Base-by-base conservation (phyloP, 2,329 filamentous ascomycete genomes). In the Paecilomyces niveus region DNA sequence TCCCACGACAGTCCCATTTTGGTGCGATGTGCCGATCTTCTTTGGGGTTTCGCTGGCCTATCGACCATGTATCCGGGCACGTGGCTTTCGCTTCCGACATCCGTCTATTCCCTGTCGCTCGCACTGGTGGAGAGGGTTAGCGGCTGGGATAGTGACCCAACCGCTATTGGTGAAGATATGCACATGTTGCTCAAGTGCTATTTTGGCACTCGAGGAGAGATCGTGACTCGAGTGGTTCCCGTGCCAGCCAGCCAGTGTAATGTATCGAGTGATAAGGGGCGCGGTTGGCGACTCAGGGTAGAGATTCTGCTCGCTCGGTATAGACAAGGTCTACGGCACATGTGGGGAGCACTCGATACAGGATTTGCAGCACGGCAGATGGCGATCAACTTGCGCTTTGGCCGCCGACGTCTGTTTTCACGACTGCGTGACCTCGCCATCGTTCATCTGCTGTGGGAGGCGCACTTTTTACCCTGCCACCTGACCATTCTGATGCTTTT, bases 141-240 rank as follows among this genome's bases (percentile, higher is more conserved):
- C 9, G 88, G 88, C 26, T 90, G 87, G 88, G 88, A 90, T 68
- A 83, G 83, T 57, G 86, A 84, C 55, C 80, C 83, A 1, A 87
- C 89, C 61, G 87, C 88, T 21, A 90, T 90, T 64, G 88, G 88
- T 51, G 88, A 90, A 72, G 88, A 90, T 67, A 73, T 90, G 67
- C 88, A 90, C 75, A 90, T 90, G 88, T 88, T 88, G 68, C 79
- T 90, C 62, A 90, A 90, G 77, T 89, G 86, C 70, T 90, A 90
- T 76, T 90, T 90, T 63, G 85, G 86, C 0, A 80, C 89, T 18
- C 88, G 87, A 61, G 88, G 88, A 2, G 85, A 89, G 68, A 69
- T 90, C 57, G 85, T 85, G 11, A 82, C 83, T 53, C 80, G 82
- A 54, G 84, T 86, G 3, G 80, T 90, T 31, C 76, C 86, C 64